Evolutionary conservation across 2,329 filamentous ascomycete genomes (phyloP), one percentile per base, ranked within the genome.

Genomic region (Septoria petroselini): DNA sequence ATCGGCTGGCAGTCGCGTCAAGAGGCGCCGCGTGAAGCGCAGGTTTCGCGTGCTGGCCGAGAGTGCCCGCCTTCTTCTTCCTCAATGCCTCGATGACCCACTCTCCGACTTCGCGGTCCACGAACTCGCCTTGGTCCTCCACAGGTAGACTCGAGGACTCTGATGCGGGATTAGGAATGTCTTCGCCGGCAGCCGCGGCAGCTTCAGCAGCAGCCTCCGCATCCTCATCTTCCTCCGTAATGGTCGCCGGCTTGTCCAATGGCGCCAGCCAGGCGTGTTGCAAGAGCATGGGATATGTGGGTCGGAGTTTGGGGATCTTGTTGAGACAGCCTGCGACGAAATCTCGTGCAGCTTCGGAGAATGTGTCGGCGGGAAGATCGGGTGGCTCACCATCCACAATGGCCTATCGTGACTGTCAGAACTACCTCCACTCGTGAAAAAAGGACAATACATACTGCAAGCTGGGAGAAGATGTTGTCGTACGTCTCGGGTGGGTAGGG

Each of bases 371-470:
- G 0, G 93, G 93, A 25, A 98, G 81, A 63, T 86, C 84, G 8
- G 93, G 93, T 11, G 93, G 89, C n/a, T 95, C 90, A 42, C 93
- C 93, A 67, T 97, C 89, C 29, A 98, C 93, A 66, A 98, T 98
- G 48, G 93, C 93, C 93, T 98, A 59, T 35, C 23, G 43, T 38
- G 34, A 43, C 53, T 64, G 59, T 64, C 49, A 46, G 43, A n/a
- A n/a, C n/a, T 46, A 33, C n/a, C 18, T 15, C 39, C 17, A 14
- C 14, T 3, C 17, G 11, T 39, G 11, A 30, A 19, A 8, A 49
- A 21, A 18, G 23, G 37, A 9, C 8, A 14, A 21, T 18, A 83
- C 91, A 83, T 78, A 97, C 93, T 63, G 86, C 94, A 27, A 98
- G 76, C 68, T 98, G 93, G 64, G 89, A 94, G 76, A 98, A 97